Base-by-base conservation (phyloP, 1,284 basidiomycete genomes). In the Omphalotus olearius region DNA sequence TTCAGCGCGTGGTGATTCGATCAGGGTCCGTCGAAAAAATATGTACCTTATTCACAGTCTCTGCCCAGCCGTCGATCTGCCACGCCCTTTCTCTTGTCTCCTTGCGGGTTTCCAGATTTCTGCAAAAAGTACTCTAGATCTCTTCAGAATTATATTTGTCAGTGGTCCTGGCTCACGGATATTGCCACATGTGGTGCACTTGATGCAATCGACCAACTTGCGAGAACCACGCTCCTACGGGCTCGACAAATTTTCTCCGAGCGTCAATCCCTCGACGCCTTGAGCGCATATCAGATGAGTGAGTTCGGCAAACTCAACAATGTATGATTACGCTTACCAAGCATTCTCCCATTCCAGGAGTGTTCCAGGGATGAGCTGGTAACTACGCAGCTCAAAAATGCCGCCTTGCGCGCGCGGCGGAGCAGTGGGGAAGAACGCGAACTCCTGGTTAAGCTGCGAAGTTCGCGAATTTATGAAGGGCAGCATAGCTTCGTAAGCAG, bases 171-270 rank as follows among this genome's bases (percentile, higher is more conserved):
- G 52, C 89, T 64, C 61, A 91, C 88, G 86, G 83, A 66, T 93
- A 95, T 70, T 94, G 91, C 93, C 93, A 96, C 69, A 96, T 79
- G 70, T 96, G 93, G 65, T 95, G 89, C 16, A 95, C 92, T 62
- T 92, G 82, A 68, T 96, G 92, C 49, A 96, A 73, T 51, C 87
- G 80, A 41, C 95, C 94, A 42, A 95, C 79, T 69, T 97, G 94
- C 40, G 89, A 87, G 70, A 94, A 97, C 91, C 93, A 97, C 13
- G 93, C 93, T 41, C 93, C 94, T 9, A 95, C 84, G 18, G 94
- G 94, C 52, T 83, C 79, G 10, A 92, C 83, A 61, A 89, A 88
- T 66, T 88, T 85, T 60, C 83, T 77, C 53, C 93, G 82, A 13
- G 91, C 93, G 66, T 95, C 93, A 51, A 95, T 88, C 4, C 93